These are phyloP conservation scores for Cyberlindnera euphorbiiphila DNA, from an alignment of 805 yeast species.

Conservation along the genomic window DNA sequence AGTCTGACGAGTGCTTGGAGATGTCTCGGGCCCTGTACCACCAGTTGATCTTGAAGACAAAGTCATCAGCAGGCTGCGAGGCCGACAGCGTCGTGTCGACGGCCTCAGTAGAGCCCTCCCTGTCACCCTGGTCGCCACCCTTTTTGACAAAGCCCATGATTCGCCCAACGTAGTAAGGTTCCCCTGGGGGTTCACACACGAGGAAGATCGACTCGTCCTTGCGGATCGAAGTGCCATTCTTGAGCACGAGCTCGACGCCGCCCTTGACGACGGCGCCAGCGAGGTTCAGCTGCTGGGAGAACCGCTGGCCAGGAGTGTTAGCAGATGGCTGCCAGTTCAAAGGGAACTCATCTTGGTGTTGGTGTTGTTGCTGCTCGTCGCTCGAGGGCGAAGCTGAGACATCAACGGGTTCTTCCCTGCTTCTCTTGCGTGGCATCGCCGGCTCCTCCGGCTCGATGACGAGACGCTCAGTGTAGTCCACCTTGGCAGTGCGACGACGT, in stretches of 20 bases:
- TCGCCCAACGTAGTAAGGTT: slow-evolving; percentile 86
- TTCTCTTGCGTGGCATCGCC: slow-evolving; percentile 11
- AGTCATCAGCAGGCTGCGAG: slow-evolving; percentile 47
- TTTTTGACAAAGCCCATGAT: slow-evolving; percentile 65
- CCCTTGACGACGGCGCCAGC: slow-evolving; percentile 35
- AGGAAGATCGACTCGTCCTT: slow-evolving; percentile 65
- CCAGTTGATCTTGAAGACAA: slow-evolving; percentile 78
- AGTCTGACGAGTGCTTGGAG: slow-evolving; percentile 59
- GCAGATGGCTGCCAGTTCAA: slow-evolving; percentile 25
- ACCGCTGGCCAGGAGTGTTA: slow-evolving; percentile 13
- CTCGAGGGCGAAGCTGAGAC: too few relatives aligned
- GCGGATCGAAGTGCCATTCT: slow-evolving; percentile 23
- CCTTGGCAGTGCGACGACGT: slow-evolving; percentile 24
- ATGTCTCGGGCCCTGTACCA: slow-evolving; percentile 86
- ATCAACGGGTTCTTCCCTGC: too few relatives aligned
- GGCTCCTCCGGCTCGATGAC: slow-evolving; percentile 6
- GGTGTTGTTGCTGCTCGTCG: too few relatives aligned
- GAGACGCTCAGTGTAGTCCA: slow-evolving; percentile 20
- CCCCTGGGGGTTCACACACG: slow-evolving; percentile 91
- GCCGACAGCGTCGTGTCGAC: slow-evolving; percentile 19
- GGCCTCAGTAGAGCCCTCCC: too few relatives aligned
- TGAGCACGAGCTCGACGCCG: slow-evolving; percentile 18
- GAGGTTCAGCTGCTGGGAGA: slow-evolving; percentile 36
- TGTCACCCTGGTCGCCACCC: slow-evolving; percentile 26
- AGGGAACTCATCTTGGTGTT: slow-evolving; percentile 21